phyloP scores from a whole-genome alignment of 352 stramenopile genomes.

The Chrysophaeum taylorii region DNA sequence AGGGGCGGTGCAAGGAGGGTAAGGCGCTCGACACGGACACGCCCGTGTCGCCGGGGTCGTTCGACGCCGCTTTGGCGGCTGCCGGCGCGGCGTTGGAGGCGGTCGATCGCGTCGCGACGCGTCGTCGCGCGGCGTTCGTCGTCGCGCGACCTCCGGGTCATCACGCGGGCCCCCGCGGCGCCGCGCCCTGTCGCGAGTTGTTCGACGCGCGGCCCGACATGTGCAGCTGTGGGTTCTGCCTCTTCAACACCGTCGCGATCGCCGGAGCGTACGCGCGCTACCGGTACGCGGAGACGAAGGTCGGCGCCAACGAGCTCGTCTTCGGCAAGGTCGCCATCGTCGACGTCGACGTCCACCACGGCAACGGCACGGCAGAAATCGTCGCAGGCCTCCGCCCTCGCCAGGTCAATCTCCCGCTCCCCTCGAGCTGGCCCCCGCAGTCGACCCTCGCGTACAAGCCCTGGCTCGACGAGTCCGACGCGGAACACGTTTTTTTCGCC shows the following conservation, averaged over 20 bases:
- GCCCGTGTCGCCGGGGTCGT: slow-evolving; percentile 37
- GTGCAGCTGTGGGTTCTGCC: slow-evolving; percentile 73
- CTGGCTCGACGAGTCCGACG: slow-evolving; percentile 84
- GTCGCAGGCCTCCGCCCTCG: slow-evolving; percentile 40
- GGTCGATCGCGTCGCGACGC: slow-evolving; percentile 43
- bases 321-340: slow-evolving; percentile 87
- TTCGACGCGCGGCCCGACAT: slow-evolving; percentile 4
- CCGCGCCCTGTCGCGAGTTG: slow-evolving; percentile 67
- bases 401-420: slow-evolving; percentile 70
- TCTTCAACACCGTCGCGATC: slow-evolving; percentile 96
- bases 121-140: slow-evolving; percentile 74
- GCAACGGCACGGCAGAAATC: slow-evolving; percentile 94
- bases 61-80: slow-evolving; percentile 49
- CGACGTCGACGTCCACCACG: slow-evolving; percentile 97
- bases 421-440: slow-evolving; percentile 33
- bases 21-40: slow-evolving; percentile 42
- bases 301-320: slow-evolving; percentile 9
- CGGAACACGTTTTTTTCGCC: slow-evolving; percentile 88
- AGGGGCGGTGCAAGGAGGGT: background rate
- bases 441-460: slow-evolving; percentile 76
- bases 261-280: slow-evolving; percentile 83
- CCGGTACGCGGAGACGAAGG: slow-evolving; percentile 66
- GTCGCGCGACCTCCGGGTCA: slow-evolving; percentile 83
- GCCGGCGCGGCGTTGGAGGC: slow-evolving; percentile 63
- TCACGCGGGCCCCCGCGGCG: slow-evolving; percentile 83